Conservation (phyloP, 768 basidiomycete species). For the Amanita brunnescens region DNA sequence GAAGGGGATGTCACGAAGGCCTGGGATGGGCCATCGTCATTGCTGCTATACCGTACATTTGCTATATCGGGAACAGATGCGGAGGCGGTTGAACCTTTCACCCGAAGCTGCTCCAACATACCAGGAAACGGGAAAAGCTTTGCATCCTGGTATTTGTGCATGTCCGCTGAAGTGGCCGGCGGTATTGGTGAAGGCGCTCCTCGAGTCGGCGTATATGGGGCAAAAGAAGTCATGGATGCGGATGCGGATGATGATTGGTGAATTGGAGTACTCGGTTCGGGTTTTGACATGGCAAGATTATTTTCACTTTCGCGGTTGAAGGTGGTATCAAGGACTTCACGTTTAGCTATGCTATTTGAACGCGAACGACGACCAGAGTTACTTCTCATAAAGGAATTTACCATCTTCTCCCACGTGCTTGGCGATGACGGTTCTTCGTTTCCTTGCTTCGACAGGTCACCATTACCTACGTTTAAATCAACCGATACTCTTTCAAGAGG, state of each 20-base stretch:
- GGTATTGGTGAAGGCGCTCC: conserved; percentile 73
- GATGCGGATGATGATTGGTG: conserved; percentile 53
- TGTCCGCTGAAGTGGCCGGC: conserved; percentile 58
- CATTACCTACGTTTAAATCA: conserved; percentile 39
- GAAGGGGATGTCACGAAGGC: conserved; percentile 44
- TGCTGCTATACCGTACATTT: conserved; percentile 33
- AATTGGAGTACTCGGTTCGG: conserved; percentile 29
- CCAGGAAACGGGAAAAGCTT: conserved; percentile 92
- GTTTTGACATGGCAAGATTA: conserved; percentile 56
- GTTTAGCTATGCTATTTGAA: conserved; percentile 63
- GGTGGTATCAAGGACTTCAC: conserved; percentile 64
- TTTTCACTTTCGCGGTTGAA: conserved; percentile 70
- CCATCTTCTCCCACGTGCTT: conserved; percentile 67
- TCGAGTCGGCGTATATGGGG: conserved; percentile 44
- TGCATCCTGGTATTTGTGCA: conserved; percentile 62
- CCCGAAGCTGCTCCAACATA: conserved; percentile 62
- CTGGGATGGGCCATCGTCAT: conserved; percentile 30
- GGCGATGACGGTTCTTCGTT: conserved; percentile 44
- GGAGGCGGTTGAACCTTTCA: conserved; percentile 40
- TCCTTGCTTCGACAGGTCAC: conserved; percentile 47
- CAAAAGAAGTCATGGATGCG: conserved; percentile 58
- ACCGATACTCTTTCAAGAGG: conserved; percentile 42
- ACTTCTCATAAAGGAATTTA: conserved; percentile 55
- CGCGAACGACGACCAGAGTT: conserved; percentile 68
- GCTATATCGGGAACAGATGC: conserved; percentile 37